Conservation (phyloP, 2,329 filamentous ascomycete species). For the Claviceps quebecensis region DNA sequence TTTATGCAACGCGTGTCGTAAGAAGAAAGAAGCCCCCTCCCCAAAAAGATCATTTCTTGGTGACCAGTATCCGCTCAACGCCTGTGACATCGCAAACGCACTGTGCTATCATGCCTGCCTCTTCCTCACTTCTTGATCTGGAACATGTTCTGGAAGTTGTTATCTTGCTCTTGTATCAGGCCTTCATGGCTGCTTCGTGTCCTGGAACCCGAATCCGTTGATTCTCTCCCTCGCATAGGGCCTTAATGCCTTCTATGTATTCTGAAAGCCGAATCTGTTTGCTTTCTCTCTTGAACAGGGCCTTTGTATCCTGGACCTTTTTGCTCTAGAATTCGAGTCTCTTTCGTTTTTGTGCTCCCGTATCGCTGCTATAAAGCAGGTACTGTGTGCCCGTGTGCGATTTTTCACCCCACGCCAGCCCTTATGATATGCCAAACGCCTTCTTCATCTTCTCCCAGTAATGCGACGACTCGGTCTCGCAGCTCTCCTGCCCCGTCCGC, state of each 20-base stretch:
- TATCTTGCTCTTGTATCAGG: too few species aligned
- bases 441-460: conserved; percentile 34
- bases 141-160: too few species aligned
- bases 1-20: conserved; percentile 8
- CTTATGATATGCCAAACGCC: conserved; percentile 18
- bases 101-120: background rate
- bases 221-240: too few species aligned
- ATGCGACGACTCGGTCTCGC: conserved; percentile 53
- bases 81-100: conserved; percentile 6
- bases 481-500: conserved; percentile 41
- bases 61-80: conserved; percentile 7
- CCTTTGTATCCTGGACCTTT: too few species aligned
- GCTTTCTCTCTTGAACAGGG: too few species aligned
- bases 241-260: too few species aligned
- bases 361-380: background rate
- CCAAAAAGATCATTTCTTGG: background rate
- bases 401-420: background rate
- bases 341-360: background rate
- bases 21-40: conserved; percentile 2
- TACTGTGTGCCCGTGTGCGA: background rate
- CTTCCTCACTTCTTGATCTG: too few species aligned
- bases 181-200: too few species aligned
- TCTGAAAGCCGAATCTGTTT: too few species aligned
- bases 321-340: too few species aligned
- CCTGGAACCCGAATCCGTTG: too few species aligned